phyloP scores from a whole-genome alignment of 176 grass and related monocot species.

The Chrysopogon serrulatus region DNA sequence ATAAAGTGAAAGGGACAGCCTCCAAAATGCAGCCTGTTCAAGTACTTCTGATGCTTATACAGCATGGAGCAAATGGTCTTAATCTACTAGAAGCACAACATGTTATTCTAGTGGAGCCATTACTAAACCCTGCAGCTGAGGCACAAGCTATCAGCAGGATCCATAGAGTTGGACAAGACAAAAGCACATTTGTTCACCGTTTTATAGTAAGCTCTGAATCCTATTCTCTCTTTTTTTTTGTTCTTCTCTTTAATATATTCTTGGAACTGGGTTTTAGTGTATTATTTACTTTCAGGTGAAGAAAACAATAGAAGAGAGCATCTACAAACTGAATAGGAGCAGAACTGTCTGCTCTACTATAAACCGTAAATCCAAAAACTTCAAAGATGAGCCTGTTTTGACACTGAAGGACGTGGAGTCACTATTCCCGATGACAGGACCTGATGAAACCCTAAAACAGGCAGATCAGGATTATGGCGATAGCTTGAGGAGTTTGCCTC shows the following conservation, averaged over 20 bases:
- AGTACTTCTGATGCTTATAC: constrained; percentile 89
- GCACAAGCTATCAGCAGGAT: constrained; percentile 92
- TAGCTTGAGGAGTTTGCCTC: constrained; percentile 66
- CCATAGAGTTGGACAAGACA: constrained; percentile 93
- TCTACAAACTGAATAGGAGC: constrained; percentile 73
- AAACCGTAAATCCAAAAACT: constrained; percentile 57
- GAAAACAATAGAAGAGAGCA: constrained; percentile 90
- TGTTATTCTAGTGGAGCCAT: constrained; percentile 82
- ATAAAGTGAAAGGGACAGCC: constrained; percentile 23
- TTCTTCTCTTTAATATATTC: neutral
- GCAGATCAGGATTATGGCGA: constrained; percentile 21
- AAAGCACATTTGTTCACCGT: constrained; percentile 87
- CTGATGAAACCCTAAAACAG: constrained; percentile 40
- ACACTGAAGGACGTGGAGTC: constrained; percentile 77
- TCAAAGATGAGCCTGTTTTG: constrained; percentile 77
- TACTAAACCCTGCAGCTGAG: constrained; percentile 84
- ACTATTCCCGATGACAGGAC: constrained; percentile 49
- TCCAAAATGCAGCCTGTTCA: constrained; percentile 42
- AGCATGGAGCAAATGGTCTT: constrained; percentile 90
- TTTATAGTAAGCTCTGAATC: constrained; percentile 55
- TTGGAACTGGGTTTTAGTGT: neutral
- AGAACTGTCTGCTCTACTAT: constrained; percentile 60
- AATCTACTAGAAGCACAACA: constrained; percentile 99
- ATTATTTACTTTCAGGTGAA: constrained; percentile 53
- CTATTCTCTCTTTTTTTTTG: neutral